Evolutionary conservation across 371 early-diverging fungal genomes (phyloP), one percentile per base, ranked within the genome.

Genomic region (Mortierella sp.): DNA sequence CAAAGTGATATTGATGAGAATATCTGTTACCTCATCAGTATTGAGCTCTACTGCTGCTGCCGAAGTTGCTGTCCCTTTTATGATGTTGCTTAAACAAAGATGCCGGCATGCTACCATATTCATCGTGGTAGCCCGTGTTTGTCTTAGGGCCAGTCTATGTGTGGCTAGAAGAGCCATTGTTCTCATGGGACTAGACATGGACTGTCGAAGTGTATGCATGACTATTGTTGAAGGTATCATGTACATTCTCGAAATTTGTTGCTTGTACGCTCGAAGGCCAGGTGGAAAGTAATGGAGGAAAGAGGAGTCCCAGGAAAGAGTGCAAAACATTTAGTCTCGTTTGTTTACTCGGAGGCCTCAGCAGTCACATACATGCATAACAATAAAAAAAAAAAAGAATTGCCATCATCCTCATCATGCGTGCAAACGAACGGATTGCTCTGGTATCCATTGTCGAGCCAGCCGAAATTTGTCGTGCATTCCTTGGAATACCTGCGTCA

Each of bases 351-450:
- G 17, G 28, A 12, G 23, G 53, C 10, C 13, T 53, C 28, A 9
- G 17, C 53, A 53, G 53, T 57, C 35, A 31, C 57, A 17, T 3
- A 2, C 35, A 34, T 10, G n/a, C 5, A 34, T 15, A 17, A 22
- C 57, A 0, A 34, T 57, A 34, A 2, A 37, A 37, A 13, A 37
- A 37, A 37, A 47, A n/a, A n/a, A 37, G n/a, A 5, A 19, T 57
- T 35, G 35, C 3, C 57, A 57, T 60, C 60, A 34, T 60, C 60
- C 34, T 3, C 23, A 62, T 57, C 64, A 88, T 88, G 88, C 85
- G 83, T 31, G 61, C 75, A 23, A 88, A 88, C 79, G 86, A 88
- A 63, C 70, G 79, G 29, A 76, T 80, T 9, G 88, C 80, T 12
- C 70, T 88, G 74, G 88, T 74, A 73, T 23, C 47, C 7, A 13